Evolutionary conservation across 768 basidiomycete species (phyloP).

Genomic region (Leccinum olivaceopallidum): DNA sequence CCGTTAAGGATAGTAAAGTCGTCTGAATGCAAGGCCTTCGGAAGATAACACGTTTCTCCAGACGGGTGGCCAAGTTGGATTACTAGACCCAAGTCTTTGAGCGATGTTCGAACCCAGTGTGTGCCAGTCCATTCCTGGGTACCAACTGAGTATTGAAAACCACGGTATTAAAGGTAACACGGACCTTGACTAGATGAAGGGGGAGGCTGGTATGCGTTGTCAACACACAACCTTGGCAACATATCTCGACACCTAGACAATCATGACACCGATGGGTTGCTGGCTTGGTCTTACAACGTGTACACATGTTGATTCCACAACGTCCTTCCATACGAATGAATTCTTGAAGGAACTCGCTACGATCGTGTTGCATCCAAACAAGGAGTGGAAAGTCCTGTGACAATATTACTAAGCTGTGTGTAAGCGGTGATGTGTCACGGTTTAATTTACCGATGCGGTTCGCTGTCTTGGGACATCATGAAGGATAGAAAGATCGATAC

Average conservation of each 20-base stretch:
- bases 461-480: too few species aligned
- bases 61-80: background rate
- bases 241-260: background rate
- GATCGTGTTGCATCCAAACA: background rate
- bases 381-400: background rate
- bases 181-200: background rate
- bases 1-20: background rate
- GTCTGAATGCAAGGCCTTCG: background rate
- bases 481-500: too few species aligned
- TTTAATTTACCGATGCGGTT: too few species aligned
- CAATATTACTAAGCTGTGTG: background rate
- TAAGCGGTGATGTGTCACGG: too few species aligned
- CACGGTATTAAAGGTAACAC: too few species aligned
- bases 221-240: background rate
- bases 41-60: background rate
- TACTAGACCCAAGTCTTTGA: conserved; percentile 1
- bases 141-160: too few species aligned
- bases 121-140: background rate
- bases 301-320: background rate
- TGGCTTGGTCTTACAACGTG: background rate
- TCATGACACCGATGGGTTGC: background rate
- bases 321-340: background rate
- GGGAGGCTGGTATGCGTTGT: background rate
- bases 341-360: background rate
- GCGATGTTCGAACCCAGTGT: background rate